Base-by-base conservation (phyloP, 306 rosid species). In the Vigna unguiculata region DNA sequence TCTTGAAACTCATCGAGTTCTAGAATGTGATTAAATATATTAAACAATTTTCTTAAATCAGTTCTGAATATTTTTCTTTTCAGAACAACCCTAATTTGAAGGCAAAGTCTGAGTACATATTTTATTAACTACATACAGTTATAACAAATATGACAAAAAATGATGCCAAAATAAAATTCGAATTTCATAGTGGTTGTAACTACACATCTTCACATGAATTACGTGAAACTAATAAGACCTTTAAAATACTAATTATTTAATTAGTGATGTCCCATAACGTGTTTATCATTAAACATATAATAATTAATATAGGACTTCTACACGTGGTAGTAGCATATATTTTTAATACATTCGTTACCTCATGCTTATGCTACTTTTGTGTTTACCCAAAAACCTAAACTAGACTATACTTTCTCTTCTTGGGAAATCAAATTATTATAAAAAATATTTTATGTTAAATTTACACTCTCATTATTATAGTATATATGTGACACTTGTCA, bases 401-500 rank as follows among this genome's bases (percentile, higher is more conserved):
- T 28, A 28, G 4, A 28, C 4, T 28, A 28, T 28, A 28, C 5
- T 28, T 28, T 28, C 0, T 28, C 4, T 25, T 3, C 30, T 28
- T 28, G 32, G 32, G 5, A 32, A 32, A 32, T 32, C 1, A 5
- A 32, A 32, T 32, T 32, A 5, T 32, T 32, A 32, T 32, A 32
- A 32, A 2, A 0, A 4, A 30, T 30, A 3, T 30, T 30, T 30
- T 30, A 30, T 30, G 34, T 30, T 30, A 30, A 30, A 30, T 30
- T 30, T 30, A 30, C 5, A 30, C 34, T 30, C 34, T 30, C 5
- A 4, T 30, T 30, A 30, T 30, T 30, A 30, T 30, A 30, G 34
- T 30, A 0, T 30, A 3, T 30, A 3, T 4, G 0, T 4, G 0
- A n/a, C n/a, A n/a, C n/a, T n/a, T 30, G 4, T 30, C 3, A 0